phyloP scores from a whole-genome alignment of 495 filamentous ascomycete species.

The Cairneyella variabilis region DNA sequence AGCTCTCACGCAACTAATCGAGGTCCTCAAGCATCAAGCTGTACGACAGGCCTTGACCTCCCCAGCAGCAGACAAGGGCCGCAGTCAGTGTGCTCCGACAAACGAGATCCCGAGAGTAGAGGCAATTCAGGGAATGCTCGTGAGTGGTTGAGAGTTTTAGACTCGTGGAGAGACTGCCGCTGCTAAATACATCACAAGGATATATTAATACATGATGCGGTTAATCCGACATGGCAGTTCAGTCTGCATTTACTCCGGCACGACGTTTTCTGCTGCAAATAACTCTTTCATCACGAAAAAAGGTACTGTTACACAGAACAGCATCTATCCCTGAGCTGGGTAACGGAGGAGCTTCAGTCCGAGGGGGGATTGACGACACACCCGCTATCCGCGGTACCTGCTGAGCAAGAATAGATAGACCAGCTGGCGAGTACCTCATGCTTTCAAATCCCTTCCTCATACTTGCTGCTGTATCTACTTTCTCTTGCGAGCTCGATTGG shows the following conservation, averaged over 20 bases:
- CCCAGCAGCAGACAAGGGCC: too few relatives aligned
- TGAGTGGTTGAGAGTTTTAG: conserved; percentile 14
- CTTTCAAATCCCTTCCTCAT: neutral
- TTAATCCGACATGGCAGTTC: conserved; percentile 12
- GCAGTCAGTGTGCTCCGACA: neutral
- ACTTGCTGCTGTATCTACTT: neutral
- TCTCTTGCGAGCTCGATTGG: conserved; percentile 2
- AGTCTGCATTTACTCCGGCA: conserved; percentile 3
- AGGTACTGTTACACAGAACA: neutral
- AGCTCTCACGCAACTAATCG: too few relatives aligned
- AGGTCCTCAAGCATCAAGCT: too few relatives aligned
- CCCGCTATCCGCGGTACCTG: neutral
- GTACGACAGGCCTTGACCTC: neutral
- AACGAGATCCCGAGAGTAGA: conserved; percentile 16
- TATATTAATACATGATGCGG: conserved; percentile 3
- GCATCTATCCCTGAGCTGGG: neutral
- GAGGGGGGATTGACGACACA: neutral
- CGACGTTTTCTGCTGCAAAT: neutral
- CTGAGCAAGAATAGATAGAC: too few relatives aligned
- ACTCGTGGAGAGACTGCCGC: conserved; percentile 22
- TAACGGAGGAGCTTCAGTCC: neutral
- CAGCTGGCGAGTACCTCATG: too few relatives aligned
- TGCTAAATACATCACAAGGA: conserved; percentile 25
- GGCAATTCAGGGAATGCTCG: conserved; percentile 11
- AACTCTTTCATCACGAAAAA: neutral